Conservation (phyloP, 208 protist genomes). For the Trypanosoma mega region DNA sequence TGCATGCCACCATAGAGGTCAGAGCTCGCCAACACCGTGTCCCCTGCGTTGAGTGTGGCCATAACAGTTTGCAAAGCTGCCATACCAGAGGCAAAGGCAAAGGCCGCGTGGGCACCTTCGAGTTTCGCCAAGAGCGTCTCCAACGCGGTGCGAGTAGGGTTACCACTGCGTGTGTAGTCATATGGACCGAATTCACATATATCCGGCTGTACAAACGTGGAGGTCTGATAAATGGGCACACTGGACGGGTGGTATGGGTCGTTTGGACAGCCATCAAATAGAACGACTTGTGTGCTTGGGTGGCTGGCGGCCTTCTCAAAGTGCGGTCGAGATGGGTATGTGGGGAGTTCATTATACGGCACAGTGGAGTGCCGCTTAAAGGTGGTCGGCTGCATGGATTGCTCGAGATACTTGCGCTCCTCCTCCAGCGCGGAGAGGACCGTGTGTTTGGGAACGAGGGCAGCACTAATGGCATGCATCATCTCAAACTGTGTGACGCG, state of each 20-base stretch:
- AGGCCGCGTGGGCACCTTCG: slow-evolving; percentile 90
- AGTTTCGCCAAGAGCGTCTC: slow-evolving; percentile 89
- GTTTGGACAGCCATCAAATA: slow-evolving; percentile 87
- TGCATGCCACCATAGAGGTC: slow-evolving; percentile 96
- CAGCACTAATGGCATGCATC: slow-evolving; percentile 48
- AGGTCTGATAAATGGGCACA: slow-evolving; percentile 90
- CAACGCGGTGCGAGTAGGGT: slow-evolving; percentile 92
- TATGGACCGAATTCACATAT: slow-evolving; percentile 83
- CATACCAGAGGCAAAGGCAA: slow-evolving; percentile 89
- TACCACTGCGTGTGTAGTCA: slow-evolving; percentile 93
- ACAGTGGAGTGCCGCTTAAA: slow-evolving; percentile 28
- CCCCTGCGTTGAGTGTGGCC: slow-evolving; percentile 65
- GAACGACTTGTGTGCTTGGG: slow-evolving; percentile 71
- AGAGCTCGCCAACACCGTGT: slow-evolving; percentile 78
- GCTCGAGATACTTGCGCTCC: slow-evolving; percentile 45
- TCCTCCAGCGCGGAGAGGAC: slow-evolving; percentile 56
- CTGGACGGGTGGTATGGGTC: slow-evolving; percentile 89
- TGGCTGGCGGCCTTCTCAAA: slow-evolving; percentile 66
- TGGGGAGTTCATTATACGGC: slow-evolving; percentile 69
- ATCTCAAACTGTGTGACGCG: slow-evolving; percentile 49
- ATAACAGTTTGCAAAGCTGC: slow-evolving; percentile 85
- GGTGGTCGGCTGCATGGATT: slow-evolving; percentile 35
- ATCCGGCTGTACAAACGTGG: slow-evolving; percentile 89
- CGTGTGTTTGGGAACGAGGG: slow-evolving; percentile 34
- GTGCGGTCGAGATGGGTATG: slow-evolving; percentile 71